phyloP scores from a whole-genome alignment of 257 asterid genomes.

The Nicotiana attenuata region DNA sequence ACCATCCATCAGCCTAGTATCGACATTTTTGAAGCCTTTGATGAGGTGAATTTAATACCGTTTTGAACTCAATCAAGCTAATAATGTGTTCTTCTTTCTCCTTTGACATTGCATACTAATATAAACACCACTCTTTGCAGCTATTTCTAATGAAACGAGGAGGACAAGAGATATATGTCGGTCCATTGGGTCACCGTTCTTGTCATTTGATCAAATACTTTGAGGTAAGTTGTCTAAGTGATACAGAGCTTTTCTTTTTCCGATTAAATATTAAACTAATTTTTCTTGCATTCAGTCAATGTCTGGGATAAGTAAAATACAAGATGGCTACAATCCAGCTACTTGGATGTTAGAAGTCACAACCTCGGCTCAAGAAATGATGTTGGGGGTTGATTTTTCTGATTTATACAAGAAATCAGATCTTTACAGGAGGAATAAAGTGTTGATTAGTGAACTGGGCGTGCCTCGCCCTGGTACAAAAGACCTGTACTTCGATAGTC shows the following conservation, averaged over 20 bases:
- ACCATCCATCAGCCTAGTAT: slow-evolving; percentile 85
- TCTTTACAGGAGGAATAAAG: slow-evolving; percentile 58
- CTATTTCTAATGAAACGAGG: slow-evolving; percentile 67
- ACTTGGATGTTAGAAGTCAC: slow-evolving; percentile 80
- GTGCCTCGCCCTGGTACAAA: too few relatives aligned
- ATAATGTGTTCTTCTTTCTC: not conserved
- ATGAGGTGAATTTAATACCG: slow-evolving; percentile 37
- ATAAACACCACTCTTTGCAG: slow-evolving; percentile 24
- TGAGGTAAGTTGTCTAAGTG: slow-evolving; percentile 25
- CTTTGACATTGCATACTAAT: not conserved
- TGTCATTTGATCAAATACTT: slow-evolving; percentile 53
- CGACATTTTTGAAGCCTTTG: slow-evolving; percentile 73
- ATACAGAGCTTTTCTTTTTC: not conserved
- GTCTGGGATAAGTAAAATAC: slow-evolving; percentile 45
- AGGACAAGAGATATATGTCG: slow-evolving; percentile 67
- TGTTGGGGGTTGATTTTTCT: slow-evolving; percentile 47
- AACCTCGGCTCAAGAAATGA: slow-evolving; percentile 51
- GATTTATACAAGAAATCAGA: slow-evolving; percentile 48
- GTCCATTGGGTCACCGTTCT: slow-evolving; percentile 61
- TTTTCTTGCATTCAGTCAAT: slow-evolving; percentile 20
- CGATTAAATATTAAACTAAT: not conserved
- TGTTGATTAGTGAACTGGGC: slow-evolving; percentile 42
- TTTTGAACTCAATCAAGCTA: not conserved
- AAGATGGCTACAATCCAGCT: slow-evolving; percentile 66
- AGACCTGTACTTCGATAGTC: slow-evolving; percentile 23